phyloP scores from a whole-genome alignment of 2,329 filamentous ascomycete genomes.

The Diaporthe humulicola region DNA sequence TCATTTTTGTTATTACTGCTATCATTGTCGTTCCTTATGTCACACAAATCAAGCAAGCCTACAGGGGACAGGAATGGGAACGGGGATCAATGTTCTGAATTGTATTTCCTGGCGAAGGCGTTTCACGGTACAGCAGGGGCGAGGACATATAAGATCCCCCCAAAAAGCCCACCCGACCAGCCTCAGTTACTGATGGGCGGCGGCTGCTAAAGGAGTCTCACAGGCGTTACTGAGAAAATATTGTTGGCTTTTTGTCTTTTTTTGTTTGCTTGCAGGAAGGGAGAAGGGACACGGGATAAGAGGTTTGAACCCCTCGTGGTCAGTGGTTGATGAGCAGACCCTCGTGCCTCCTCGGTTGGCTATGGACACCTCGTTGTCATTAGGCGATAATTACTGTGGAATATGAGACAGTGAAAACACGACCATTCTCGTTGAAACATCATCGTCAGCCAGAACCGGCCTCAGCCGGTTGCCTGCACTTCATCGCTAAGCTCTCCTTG shows the following conservation, averaged over 20 bases:
- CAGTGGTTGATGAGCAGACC: not conserved
- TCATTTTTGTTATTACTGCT: not conserved
- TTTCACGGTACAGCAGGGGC: not conserved
- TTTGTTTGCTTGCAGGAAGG: not conserved
- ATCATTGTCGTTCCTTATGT: not conserved
- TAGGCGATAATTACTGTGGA: slow-evolving; percentile 17
- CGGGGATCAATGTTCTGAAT: not conserved
- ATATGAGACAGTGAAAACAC: slow-evolving; percentile 7
- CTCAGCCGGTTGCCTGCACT: not conserved
- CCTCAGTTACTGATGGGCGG: not conserved
- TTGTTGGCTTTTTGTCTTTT: not conserved
- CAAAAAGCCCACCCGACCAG: not conserved
- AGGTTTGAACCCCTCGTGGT: not conserved
- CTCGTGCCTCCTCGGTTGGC: not conserved
- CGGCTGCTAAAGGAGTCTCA: not conserved
- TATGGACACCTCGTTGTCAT: not conserved
- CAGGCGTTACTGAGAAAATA: slow-evolving; percentile 8
- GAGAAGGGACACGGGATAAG: too few relatives aligned
- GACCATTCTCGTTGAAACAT: not conserved
- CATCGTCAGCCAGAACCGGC: too few relatives aligned
- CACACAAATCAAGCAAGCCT: not conserved
- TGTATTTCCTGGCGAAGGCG: slow-evolving; percentile 24
- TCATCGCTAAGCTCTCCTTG: not conserved
- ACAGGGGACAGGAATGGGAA: not conserved
- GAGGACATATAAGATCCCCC: not conserved